Evolutionary conservation across 2,329 filamentous ascomycete species (phyloP), one percentile per base, ranked within the genome.

Genomic region (Talaromyces sp.): DNA sequence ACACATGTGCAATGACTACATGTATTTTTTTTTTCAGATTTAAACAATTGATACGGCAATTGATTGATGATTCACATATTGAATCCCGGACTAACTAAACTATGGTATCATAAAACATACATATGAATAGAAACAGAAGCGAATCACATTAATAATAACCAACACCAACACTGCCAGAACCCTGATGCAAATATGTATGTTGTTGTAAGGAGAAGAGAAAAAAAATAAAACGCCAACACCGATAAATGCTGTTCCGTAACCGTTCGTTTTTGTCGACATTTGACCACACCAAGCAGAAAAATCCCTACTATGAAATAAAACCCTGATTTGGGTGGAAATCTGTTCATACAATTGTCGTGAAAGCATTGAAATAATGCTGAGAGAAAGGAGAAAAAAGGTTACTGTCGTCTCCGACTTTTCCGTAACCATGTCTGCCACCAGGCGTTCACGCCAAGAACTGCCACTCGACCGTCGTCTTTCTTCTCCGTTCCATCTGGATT

Each of bases 391-490:
- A 47, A 47, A 47, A 5, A 9, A 25, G 44, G 44, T 39, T 33
- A 57, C n/a, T 30, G 53, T 6, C 55, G 55, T 67, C 71, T 44
- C 69, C 68, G 27, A 69, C 72, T 64, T 70, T 75, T 62, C 42
- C 65, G 65, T 30, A 88, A 74, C 82, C 83, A 87, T 54, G 75
- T 75, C 67, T 86, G 84, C 85, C 85, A 88, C 80, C 83, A 86
- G 55, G 78, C 77, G 61, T 84, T 75, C 33, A 88, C 80, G 3
- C 80, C 80, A 2, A 88, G 72, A 4, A 87, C 84, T 13, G 84
- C 82, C 25, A 84, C 83, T 58, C 81, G 78, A 13, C 85, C 85
- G 65, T 88, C 85, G 64, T 88, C 85, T 65, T 81, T 81, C 28
- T 82, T 80, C 67, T 84, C 83, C 32, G 81, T 82, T 47, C 82